Evolutionary conservation across 73 alveolate species (phyloP), one percentile per base, ranked within the genome.

Genomic region (Durusdinium trenchii): DNA sequence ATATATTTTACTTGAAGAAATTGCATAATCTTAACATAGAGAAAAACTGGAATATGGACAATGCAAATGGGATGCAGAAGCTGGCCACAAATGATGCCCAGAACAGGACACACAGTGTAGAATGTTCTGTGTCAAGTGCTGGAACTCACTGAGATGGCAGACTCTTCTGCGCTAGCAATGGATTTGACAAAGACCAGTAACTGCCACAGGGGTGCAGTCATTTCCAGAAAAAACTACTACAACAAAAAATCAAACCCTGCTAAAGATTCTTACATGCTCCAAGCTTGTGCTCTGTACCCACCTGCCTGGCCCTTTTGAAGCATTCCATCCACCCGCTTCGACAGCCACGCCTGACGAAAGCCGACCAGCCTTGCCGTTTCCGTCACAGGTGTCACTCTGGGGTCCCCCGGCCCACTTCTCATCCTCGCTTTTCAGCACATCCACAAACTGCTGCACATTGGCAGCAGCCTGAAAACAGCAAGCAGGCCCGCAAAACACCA

Each of bases 391-490:
- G n/a, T 60, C 18, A 23, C 30, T 60, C 73, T 2, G n/a, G 18
- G 4, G n/a, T 60, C 30, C 73, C 18, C 73, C 18, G 76, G 89
- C 99, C 98, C 99, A 99, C 99, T 99, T 99, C 93, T 99, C 99
- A 86, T 99, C 99, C 71, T 99, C 99, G 28, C 99, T 99, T 92
- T 99, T 99, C 87, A 99, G 99, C 76, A 99, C 99, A 94, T 99
- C 99, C 98, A 99, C 99, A 84, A 99, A 91, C 98, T 91, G 98
- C 89, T 91, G 98, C 98, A 91, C 98, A 71, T 91, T 91, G 84
- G 98, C 98, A 36, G 98, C 98, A 9, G 98, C 98, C 98, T 91
- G 46, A 54, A 54, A 20, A n/a, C n/a, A 54, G 64, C 28, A 54
- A 54, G 20, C 64, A 54, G 64, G 64, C 20, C 64, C 20, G 64